Evolutionary conservation across 2,329 filamentous ascomycete genomes (phyloP), one percentile per base, ranked within the genome.

Genomic region (Aspergillus sp.): DNA sequence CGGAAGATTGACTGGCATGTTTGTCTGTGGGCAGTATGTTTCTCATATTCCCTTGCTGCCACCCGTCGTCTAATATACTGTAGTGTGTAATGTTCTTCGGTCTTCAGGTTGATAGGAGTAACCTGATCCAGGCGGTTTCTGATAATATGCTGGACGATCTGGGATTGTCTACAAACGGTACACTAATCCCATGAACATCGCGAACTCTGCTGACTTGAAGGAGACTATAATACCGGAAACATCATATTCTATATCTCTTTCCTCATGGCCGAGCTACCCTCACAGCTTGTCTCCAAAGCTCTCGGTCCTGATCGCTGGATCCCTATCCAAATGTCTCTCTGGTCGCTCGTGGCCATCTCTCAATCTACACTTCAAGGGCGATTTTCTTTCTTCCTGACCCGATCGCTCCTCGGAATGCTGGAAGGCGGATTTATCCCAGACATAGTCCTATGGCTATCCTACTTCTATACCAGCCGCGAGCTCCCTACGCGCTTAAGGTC

Each of bases 391-490:
- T 75, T 72, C 24, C 73, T 73, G 9, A 77, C 75, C 50, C 69
- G 76, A 24, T 66, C 74, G 15, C 73, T 77, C 0, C 66, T 82
- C 0, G 80, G 78, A 1, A 58, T 66, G 2, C 64, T 82, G 0
- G 70, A 80, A 44, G 81, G 81, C 5, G 81, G 81, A 0, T 88
- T 88, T 61, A 87, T 88, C 50, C 84, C 85, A 0, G 84, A 86
- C 58, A 84, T 84, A 9, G 59, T 77, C 5, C 64, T 77, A 0
- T 91, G 86, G 71, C 76, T 90, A 4, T 86, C 83, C 2, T 90
- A 91, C 69, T 91, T 87, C 67, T 91, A 90, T 73, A 91, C 83
- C 40, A 81, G 82, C 2, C 79, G 79, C 48, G 88, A 90, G 68
- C 77, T 90, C 0, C 85, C 87, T 3, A 64, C 62, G 12, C 82